Percentiles rank a stretch among this genome's conserved stretches.
phyloP scores from a whole-genome alignment of 257 asterid genomes.

The Solanum bukasovii region DNA sequence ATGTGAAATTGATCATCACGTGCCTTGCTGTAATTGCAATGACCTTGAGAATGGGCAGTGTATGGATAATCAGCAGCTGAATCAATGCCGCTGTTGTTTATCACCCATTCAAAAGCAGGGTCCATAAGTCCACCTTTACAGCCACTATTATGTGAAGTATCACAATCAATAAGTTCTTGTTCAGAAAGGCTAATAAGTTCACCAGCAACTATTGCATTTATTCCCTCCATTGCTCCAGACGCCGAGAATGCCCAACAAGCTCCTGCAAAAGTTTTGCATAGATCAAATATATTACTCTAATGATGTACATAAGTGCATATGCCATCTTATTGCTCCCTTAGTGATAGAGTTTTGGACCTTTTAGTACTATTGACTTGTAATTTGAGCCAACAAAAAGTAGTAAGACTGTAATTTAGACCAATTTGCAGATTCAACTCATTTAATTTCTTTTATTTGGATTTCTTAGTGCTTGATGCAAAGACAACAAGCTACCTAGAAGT shows the following conservation, averaged over 20 bases:
- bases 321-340: not conserved
- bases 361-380: not conserved
- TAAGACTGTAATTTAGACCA: not conserved
- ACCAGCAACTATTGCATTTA: slow-evolving; percentile 14
- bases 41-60: not conserved
- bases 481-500: not conserved
- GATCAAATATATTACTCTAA: not conserved
- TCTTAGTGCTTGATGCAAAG: not conserved
- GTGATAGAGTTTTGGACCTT: not conserved
- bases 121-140: slow-evolving; percentile 29
- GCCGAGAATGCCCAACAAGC: slow-evolving; percentile 34
- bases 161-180: slow-evolving; percentile 18
- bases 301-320: not conserved
- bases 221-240: slow-evolving; percentile 21
- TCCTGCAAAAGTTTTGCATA: slow-evolving; percentile 1
- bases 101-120: slow-evolving; percentile 27
- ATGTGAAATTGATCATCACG: not conserved
- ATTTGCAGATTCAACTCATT: not conserved
- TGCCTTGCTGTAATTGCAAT: slow-evolving; percentile 19
- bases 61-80: slow-evolving; percentile 24
- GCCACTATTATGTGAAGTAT: slow-evolving; percentile 6
- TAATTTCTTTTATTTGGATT: not conserved
- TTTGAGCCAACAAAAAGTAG: not conserved
- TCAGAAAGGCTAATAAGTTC: slow-evolving; percentile 23
- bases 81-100: slow-evolving; percentile 18